A percentile compares a stretch with the other conserved stretches of the same genome.
phyloP scores from a whole-genome alignment of 176 grass and related monocot species.

The Tillandsia leiboldiana region DNA sequence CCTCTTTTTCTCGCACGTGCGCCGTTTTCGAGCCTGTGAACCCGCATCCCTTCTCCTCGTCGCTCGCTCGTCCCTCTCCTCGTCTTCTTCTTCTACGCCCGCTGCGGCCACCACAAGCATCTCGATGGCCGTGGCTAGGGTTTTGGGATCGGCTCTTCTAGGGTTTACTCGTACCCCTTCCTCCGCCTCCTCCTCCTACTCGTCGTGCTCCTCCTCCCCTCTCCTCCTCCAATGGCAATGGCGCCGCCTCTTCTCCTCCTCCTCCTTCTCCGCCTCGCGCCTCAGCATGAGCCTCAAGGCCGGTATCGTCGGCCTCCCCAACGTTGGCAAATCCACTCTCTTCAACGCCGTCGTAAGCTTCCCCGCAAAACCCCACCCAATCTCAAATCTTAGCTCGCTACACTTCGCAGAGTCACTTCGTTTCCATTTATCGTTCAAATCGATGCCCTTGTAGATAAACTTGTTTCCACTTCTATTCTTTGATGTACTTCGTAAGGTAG shows the following conservation, averaged over 20 bases:
- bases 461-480: not conserved
- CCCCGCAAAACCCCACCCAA: not conserved
- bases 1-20: too few relatives aligned
- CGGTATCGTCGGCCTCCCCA: conserved; percentile 92
- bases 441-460: too few relatives aligned
- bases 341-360: conserved; percentile 90
- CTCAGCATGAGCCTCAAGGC: conserved; percentile 94
- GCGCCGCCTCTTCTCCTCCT: conserved; percentile 51
- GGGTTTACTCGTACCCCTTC: conserved; percentile 33
- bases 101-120: too few relatives aligned
- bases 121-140: conserved; percentile 37
- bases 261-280: conserved; percentile 19
- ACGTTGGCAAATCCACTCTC: conserved; percentile 96
- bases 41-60: too few relatives aligned
- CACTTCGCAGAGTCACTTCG: not conserved
- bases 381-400: not conserved
- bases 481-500: not conserved
- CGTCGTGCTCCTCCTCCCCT: conserved; percentile 36
- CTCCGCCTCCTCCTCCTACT: conserved; percentile 20
- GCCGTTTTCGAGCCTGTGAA: too few relatives aligned
- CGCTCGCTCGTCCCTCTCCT: too few relatives aligned
- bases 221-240: conserved; percentile 50
- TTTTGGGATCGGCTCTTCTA: conserved; percentile 44
- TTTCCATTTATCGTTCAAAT: not conserved
- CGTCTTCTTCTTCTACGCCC: too few relatives aligned